Conservation (phyloP, 1,284 basidiomycete genomes). For the Boletus sp. region DNA sequence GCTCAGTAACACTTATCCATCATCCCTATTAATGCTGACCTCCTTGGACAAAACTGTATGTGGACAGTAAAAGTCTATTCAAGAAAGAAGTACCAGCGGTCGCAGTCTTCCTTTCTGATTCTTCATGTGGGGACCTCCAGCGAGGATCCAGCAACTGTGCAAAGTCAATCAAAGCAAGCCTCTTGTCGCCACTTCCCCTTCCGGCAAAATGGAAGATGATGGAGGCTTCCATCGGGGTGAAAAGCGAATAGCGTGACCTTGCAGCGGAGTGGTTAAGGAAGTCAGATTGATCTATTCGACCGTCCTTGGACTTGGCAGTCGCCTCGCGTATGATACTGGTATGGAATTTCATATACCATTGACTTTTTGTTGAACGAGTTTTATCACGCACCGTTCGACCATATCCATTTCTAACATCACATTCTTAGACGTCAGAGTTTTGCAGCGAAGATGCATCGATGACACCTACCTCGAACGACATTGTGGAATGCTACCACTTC, state of each 20-base stretch:
- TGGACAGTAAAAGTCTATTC: conserved; percentile 54
- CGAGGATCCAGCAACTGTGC: conserved; percentile 83
- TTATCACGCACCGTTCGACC: conserved; percentile 68
- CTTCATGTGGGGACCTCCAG: conserved; percentile 69
- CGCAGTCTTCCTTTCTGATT: conserved; percentile 35
- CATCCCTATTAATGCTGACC: conserved; percentile 44
- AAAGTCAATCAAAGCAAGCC: conserved; percentile 83
- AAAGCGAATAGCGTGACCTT: conserved; percentile 83
- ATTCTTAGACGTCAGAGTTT: conserved; percentile 8
- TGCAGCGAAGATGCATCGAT: conserved; percentile 4
- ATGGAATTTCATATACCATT: conserved; percentile 1
- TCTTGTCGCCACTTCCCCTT: conserved; percentile 62
- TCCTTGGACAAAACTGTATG: conserved; percentile 87
- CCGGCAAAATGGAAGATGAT: conserved; percentile 96
- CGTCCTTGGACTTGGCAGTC: conserved; percentile 85
- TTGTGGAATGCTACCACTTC: conserved; percentile 96
- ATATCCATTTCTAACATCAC: conserved; percentile 81
- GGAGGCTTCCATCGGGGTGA: conserved; percentile 93
- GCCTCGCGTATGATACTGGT: conserved; percentile 78
- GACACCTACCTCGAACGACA: conserved; percentile 69
- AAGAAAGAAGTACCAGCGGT: conserved; percentile 41
- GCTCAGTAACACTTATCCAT: conserved; percentile 1
- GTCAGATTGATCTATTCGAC: conserved; percentile 82
- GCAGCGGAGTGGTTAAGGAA: conserved; percentile 73
- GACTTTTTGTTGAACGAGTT: background rate